Evolutionary conservation across 352 stramenopile genomes (phyloP).

Genomic region (Phytopythium boreale): DNA sequence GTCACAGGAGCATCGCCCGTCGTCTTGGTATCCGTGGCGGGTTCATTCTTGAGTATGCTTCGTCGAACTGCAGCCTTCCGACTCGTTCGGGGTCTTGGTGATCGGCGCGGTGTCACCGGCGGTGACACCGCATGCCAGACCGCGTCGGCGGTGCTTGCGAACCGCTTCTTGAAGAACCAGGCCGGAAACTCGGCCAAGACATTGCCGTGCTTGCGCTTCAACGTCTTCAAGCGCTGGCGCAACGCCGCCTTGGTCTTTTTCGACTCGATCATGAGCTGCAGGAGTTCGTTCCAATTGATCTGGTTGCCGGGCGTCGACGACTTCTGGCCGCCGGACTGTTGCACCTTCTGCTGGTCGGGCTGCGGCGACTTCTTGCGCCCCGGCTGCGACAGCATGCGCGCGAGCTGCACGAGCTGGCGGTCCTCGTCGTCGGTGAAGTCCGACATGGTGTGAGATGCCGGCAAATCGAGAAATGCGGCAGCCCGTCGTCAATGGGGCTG

Average conservation of each 20-base stretch:
- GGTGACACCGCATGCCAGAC: not conserved
- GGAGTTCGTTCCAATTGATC: conserved; percentile 32
- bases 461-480: not conserved
- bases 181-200: conserved; percentile 27
- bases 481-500: not conserved
- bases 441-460: conserved; percentile 22
- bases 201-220: conserved; percentile 44
- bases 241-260: conserved; percentile 33
- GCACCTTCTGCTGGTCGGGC: no score
- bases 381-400: conserved; percentile 11
- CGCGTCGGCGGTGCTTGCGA: not conserved
- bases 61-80: not conserved
- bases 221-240: conserved; percentile 50
- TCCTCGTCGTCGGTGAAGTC: conserved; percentile 60
- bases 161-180: conserved; percentile 36
- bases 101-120: not conserved
- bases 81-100: not conserved
- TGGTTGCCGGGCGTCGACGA: not conserved
- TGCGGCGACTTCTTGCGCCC: no score
- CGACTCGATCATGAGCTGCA: conserved; percentile 20
- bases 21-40: no score
- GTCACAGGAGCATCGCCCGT: no score
- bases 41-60: not conserved
- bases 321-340: no score
- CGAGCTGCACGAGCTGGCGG: conserved; percentile 50